Evolutionary conservation across 2,329 filamentous ascomycete genomes (phyloP), one percentile per base, ranked within the genome.

Genomic region (Neocucurbitaria cava): DNA sequence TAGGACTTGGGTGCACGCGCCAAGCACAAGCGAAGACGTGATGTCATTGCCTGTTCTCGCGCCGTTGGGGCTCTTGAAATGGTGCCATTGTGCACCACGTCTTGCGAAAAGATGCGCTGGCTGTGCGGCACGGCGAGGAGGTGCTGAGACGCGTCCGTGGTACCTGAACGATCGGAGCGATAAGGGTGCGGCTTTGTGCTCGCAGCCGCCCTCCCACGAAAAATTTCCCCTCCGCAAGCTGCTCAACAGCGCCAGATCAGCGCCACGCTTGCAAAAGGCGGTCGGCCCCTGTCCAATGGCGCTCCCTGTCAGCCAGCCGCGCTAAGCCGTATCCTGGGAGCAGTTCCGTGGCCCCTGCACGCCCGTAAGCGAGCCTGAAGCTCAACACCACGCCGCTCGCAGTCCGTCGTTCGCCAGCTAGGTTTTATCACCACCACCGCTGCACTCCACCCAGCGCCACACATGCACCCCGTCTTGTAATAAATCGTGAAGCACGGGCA

Each of bases 241-340:
- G 56, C 51, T 66, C 61, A 62, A 58, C 59, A 39, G 49, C 56
- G 52, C 35, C 51, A 45, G 58, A 70, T 68, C 64, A 57, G 59
- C 49, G 56, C 67, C 54, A 60, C 64, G 56, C 52, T 59, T 55
- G 49, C 23, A 63, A 69, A 68, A 60, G 59, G 62, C 69, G 56
- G 64, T 69, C 59, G 61, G 33, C 24, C 51, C 38, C 24, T 20
- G 26, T 23, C 68, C 66, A 71, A 70, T 70, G 52, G 59, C 24
- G 49, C 1, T 3, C 43, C 24, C 30, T 17, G 17, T 15, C 13
- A 6, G 13, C 13, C 5, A 3, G 31, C 3, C 18, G 48, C 58
- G 49, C 59, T 56, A 59, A 51, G 51, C 46, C 60, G 46, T 43
- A 62, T 56, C 61, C 13, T 48, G 35, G 59, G 30, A 47, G 46